Percentiles rank a stretch among this genome's conserved stretches.
Conservation (phyloP, 495 filamentous ascomycete genomes). For the Mytilinidion resinicola region DNA sequence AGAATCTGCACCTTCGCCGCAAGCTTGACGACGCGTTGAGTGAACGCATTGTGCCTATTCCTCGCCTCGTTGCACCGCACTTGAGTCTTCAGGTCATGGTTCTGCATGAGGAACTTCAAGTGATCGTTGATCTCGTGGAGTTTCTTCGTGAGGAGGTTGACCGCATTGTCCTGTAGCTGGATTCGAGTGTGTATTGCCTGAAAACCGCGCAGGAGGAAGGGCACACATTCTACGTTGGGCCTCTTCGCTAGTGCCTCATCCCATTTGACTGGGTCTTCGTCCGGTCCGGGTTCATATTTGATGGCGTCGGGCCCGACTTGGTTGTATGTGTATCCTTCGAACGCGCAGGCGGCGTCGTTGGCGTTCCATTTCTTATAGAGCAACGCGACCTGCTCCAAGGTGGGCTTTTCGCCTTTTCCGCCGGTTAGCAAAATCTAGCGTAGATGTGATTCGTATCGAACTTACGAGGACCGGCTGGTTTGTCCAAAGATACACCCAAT, state of each 20-base stretch:
- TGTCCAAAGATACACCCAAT: slow-evolving; percentile 3
- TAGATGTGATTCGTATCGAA: slow-evolving; percentile 8
- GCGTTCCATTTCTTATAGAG: slow-evolving; percentile 83
- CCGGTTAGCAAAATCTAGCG: background rate
- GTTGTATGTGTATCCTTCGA: slow-evolving; percentile 94
- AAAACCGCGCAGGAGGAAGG: slow-evolving; percentile 65
- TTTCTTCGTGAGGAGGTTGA: slow-evolving; percentile 66
- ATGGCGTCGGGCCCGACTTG: slow-evolving; percentile 71
- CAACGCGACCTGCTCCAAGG: slow-evolving; percentile 75
- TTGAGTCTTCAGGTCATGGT: slow-evolving; percentile 74
- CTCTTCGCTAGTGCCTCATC: slow-evolving; percentile 85
- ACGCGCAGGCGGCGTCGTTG: slow-evolving; percentile 59
- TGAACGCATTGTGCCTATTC: slow-evolving; percentile 71
- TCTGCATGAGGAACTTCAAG: slow-evolving; percentile 68
- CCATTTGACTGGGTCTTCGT: slow-evolving; percentile 81
- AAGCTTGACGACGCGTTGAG: slow-evolving; percentile 72
- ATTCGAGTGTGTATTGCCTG: slow-evolving; percentile 68
- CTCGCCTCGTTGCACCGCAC: slow-evolving; percentile 74
- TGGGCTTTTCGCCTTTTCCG: slow-evolving; percentile 63
- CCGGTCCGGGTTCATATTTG: slow-evolving; percentile 69
- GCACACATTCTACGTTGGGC: slow-evolving; percentile 69
- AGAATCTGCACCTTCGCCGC: slow-evolving; percentile 89
- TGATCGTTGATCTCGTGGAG: slow-evolving; percentile 87
- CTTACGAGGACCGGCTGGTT: slow-evolving; percentile 13
- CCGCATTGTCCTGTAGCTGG: slow-evolving; percentile 64